These are phyloP conservation scores for Bipolaris cookei DNA, from an alignment of 2,329 filamentous ascomycete genomes.

Conservation along the genomic window DNA sequence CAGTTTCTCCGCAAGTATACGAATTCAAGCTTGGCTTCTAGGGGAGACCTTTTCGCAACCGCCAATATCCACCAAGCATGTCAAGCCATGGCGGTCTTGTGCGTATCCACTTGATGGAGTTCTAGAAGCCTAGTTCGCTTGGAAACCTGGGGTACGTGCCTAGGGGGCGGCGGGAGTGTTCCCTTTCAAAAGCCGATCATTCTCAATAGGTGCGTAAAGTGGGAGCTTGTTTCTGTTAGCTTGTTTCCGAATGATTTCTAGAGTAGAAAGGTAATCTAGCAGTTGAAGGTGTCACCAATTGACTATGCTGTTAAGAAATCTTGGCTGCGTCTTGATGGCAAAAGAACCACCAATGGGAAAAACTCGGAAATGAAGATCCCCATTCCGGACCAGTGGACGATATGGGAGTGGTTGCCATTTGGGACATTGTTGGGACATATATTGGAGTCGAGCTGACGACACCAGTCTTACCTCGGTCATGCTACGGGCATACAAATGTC, in stretches of 20 bases:
- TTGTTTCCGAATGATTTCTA: background rate
- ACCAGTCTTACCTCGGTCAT: too few species aligned
- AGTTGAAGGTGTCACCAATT: slow-evolving; percentile 23
- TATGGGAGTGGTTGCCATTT: background rate
- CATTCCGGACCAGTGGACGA: background rate
- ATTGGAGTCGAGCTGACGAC: too few species aligned
- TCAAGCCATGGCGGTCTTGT: slow-evolving; percentile 11
- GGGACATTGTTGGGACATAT: too few species aligned
- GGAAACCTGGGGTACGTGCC: slow-evolving; percentile 12
- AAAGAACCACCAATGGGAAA: slow-evolving; percentile 36
- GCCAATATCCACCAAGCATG: slow-evolving; percentile 34
- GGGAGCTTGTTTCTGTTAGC: slow-evolving; percentile 6
- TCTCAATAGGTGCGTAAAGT: slow-evolving; percentile 12
- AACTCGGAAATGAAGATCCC: slow-evolving; percentile 10
- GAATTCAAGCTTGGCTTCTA: slow-evolving; percentile 4
- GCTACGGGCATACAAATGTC: too few species aligned
- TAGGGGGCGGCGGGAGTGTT: background rate
- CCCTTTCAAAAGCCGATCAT: slow-evolving; percentile 7
- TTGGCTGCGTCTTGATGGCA: slow-evolving; percentile 21
- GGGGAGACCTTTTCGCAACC: background rate
- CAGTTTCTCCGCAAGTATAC: slow-evolving; percentile 26
- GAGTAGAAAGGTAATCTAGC: slow-evolving; percentile 22
- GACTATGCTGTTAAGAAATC: slow-evolving; percentile 17
- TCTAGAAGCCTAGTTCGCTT: slow-evolving; percentile 10
- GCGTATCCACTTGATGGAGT: slow-evolving; percentile 5